These are phyloP conservation scores for Neurospora cerealis DNA, from an alignment of 495 filamentous ascomycete species.

Conservation along the genomic window DNA sequence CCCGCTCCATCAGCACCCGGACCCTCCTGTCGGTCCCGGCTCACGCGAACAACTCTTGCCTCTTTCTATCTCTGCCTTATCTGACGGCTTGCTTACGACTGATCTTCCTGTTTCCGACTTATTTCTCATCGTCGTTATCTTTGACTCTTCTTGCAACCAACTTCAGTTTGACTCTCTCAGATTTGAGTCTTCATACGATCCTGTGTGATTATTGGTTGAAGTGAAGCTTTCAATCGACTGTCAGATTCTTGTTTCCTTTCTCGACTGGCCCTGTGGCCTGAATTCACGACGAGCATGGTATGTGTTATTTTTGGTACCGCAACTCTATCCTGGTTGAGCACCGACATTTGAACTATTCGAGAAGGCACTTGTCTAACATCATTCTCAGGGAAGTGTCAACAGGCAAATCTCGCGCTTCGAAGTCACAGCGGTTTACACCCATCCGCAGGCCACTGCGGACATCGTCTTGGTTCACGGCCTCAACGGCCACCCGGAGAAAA, in stretches of 20 bases:
- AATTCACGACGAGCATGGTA: background rate
- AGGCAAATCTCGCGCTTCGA: slow-evolving; percentile 56
- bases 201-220: background rate
- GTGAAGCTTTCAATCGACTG: background rate
- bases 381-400: slow-evolving; percentile 35
- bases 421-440: slow-evolving; percentile 56
- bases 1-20: background rate
- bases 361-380: background rate
- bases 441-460: slow-evolving; percentile 50
- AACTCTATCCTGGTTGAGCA: background rate
- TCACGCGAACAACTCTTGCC: background rate
- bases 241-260: background rate
- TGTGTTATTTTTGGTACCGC: background rate
- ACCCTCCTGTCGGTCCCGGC: background rate
- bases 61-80: background rate
- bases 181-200: background rate
- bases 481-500: slow-evolving; percentile 64
- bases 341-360: background rate
- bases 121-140: background rate
- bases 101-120: background rate
- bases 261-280: background rate
- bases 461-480: slow-evolving; percentile 78
- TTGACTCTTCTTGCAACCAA: background rate
- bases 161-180: background rate
- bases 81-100: background rate